These are phyloP conservation scores for Ophiostoma populinum DNA, from an alignment of 2,329 filamentous ascomycete species.

Conservation along the genomic window DNA sequence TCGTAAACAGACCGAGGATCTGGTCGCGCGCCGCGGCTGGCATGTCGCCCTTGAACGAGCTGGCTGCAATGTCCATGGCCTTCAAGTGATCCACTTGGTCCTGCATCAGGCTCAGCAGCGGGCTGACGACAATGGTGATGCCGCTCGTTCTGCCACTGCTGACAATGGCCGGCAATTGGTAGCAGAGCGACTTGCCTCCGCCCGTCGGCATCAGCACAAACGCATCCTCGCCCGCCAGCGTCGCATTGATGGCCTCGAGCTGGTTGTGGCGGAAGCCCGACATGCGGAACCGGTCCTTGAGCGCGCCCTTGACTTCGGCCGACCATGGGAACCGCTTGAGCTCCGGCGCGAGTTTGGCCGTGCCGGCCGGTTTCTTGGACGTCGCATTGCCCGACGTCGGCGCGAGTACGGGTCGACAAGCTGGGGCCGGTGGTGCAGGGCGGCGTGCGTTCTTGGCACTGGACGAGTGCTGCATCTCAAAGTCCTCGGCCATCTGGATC, in stretches of 20 bases:
- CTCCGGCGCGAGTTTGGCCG: slow-evolving; percentile 24
- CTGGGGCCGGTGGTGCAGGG: slow-evolving; percentile 9
- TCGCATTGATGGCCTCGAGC: slow-evolving; percentile 89
- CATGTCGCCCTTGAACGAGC: slow-evolving; percentile 66
- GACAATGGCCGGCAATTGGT: slow-evolving; percentile 81
- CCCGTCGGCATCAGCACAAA: slow-evolving; percentile 98
- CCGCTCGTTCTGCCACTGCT: slow-evolving; percentile 65
- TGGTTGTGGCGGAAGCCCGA: slow-evolving; percentile 81
- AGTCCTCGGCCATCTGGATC: slow-evolving; percentile 32
- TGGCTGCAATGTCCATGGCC: slow-evolving; percentile 59
- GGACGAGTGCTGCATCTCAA: slow-evolving; percentile 23
- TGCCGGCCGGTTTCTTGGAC: slow-evolving; percentile 15
- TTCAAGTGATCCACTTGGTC: slow-evolving; percentile 81
- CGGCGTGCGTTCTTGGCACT: slow-evolving; percentile 13
- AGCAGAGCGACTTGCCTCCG: slow-evolving; percentile 91
- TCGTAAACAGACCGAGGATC: slow-evolving; percentile 47
- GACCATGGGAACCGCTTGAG: slow-evolving; percentile 66
- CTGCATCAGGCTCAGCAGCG: slow-evolving; percentile 87
- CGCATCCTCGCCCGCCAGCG: slow-evolving; percentile 68
- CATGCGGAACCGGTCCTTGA: slow-evolving; percentile 72
- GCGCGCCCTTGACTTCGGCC: slow-evolving; percentile 58
- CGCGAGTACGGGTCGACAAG: slow-evolving; percentile 23
- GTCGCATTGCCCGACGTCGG: slow-evolving; percentile 31
- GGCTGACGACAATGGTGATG: slow-evolving; percentile 88
- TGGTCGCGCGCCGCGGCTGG: slow-evolving; percentile 41